phyloP scores from a whole-genome alignment of 192 early-diverging fungal genomes.

The Coemansia sp. region DNA sequence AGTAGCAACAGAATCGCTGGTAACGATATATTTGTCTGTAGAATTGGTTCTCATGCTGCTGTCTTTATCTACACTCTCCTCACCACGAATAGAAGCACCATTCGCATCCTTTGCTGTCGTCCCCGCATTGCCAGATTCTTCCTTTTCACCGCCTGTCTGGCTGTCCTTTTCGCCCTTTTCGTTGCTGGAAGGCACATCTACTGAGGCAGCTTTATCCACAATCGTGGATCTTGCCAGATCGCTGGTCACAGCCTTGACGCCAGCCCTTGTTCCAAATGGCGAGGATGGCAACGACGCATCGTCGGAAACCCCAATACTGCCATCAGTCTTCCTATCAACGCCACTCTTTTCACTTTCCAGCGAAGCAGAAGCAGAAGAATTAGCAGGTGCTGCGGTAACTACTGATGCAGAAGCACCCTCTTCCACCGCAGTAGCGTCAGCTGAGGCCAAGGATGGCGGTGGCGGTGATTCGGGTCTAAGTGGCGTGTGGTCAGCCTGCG shows the following conservation, averaged over 20 bases:
- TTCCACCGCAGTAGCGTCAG: not conserved
- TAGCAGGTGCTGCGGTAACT: no score
- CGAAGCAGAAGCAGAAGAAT: not conserved
- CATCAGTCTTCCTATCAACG: not conserved
- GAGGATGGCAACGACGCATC: constrained; percentile 6
- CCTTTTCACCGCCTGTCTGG: not conserved
- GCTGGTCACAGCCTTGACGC: constrained; percentile 11
- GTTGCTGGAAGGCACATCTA: not conserved
- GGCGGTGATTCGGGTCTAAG: constrained; percentile 3
- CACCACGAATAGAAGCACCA: not conserved
- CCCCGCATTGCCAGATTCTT: not conserved
- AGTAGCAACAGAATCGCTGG: not conserved
- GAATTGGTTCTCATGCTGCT: not conserved
- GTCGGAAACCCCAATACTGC: not conserved
- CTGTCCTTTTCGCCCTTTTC: not conserved
- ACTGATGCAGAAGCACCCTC: not conserved
- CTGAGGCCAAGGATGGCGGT: not conserved
- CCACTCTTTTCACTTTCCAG: not conserved
- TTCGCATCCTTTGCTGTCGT: not conserved
- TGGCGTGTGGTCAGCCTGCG: constrained; percentile 3
- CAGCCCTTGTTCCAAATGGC: constrained; percentile 13
- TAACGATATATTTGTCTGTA: not conserved
- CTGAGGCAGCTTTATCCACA: not conserved
- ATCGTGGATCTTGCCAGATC: constrained; percentile 18
- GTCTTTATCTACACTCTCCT: not conserved